These are phyloP conservation scores for Daldinia childiae DNA, from an alignment of 495 filamentous ascomycete species.

Conservation along the genomic window DNA sequence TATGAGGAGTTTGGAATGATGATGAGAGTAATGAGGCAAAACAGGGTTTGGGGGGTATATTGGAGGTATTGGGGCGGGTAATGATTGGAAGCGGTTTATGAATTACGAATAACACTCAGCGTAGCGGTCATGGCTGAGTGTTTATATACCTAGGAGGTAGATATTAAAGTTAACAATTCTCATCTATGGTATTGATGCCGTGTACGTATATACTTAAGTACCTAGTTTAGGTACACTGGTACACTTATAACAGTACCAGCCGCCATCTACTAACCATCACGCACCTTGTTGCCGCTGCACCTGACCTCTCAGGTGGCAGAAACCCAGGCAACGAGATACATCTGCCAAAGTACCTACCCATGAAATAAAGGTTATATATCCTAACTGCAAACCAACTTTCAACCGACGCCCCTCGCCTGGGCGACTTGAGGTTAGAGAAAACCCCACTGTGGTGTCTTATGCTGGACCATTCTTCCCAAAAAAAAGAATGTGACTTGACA, in stretches of 20 bases:
- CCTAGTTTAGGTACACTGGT: too few relatives aligned
- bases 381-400: neutral
- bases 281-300: neutral
- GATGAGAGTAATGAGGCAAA: constrained; percentile 5
- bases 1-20: constrained; percentile 2
- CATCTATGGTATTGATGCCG: too few relatives aligned
- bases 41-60: neutral
- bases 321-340: neutral
- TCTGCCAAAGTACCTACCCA: neutral
- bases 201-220: too few relatives aligned
- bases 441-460: too few relatives aligned
- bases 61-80: neutral
- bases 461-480: too few relatives aligned
- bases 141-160: neutral
- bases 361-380: neutral
- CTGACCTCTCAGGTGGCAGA: neutral
- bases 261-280: neutral
- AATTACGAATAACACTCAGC: neutral
- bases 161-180: neutral
- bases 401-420: too few relatives aligned
- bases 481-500: too few relatives aligned
- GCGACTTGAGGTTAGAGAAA: too few relatives aligned
- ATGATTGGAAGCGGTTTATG: neutral
- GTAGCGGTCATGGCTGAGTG: neutral
- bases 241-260: too few relatives aligned